A percentile compares a stretch with the other conserved stretches of the same genome.
Conservation (phyloP, 495 filamentous ascomycete species). For the Podospora conica region DNA sequence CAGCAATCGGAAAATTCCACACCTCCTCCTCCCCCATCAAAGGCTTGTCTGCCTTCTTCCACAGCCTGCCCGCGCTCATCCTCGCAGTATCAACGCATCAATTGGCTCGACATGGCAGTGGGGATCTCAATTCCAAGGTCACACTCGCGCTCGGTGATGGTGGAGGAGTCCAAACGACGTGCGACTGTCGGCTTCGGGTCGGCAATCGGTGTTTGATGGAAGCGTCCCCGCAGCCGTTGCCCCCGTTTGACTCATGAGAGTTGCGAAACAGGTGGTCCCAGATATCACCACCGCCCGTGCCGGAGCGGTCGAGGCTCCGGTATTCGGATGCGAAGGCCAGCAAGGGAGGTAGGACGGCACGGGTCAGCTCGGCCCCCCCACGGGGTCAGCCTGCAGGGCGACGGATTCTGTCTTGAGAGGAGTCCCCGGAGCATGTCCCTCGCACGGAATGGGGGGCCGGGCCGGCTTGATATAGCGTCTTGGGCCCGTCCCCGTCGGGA, state of each 20-base stretch:
- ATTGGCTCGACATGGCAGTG: slow-evolving; percentile 1
- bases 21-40: neutral
- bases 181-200: slow-evolving; percentile 4
- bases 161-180: neutral
- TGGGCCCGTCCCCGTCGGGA: neutral
- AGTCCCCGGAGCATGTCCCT: neutral
- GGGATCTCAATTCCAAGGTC: neutral
- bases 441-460: neutral
- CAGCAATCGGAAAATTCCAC: slow-evolving; percentile 5
- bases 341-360: neutral
- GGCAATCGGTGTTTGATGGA: neutral
- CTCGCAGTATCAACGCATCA: neutral
- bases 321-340: neutral
- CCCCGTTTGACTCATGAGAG: slow-evolving; percentile 3
- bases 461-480: slow-evolving; percentile 3
- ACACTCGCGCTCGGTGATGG: neutral
- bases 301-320: neutral
- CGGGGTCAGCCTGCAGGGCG: neutral
- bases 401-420: neutral
- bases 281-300: neutral
- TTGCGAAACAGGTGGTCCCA: neutral
- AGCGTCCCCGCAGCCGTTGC: neutral
- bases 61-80: neutral
- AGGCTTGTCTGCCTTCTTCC: slow-evolving; percentile 6
- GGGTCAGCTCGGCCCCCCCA: neutral